phyloP scores from a whole-genome alignment of 305 asterid genomes.

The Fraxinus paxiana region DNA sequence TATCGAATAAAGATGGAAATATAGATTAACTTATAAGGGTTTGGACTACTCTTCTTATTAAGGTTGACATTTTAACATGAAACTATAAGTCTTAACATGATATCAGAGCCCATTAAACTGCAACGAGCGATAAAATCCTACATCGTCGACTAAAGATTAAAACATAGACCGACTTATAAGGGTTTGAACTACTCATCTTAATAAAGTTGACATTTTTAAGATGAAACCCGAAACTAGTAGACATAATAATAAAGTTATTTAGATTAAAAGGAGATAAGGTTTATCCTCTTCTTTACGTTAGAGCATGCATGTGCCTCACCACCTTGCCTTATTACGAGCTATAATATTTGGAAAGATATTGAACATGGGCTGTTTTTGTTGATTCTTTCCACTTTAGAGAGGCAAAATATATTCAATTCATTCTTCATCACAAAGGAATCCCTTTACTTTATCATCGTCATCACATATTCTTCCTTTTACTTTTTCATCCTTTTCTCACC shows the following conservation, averaged over 20 bases:
- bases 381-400: constrained; percentile 29
- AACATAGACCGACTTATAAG: too few relatives aligned
- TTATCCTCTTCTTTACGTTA: neutral
- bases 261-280: neutral
- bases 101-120: too few relatives aligned
- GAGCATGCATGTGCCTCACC: constrained; percentile 5
- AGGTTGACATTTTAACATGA: too few relatives aligned
- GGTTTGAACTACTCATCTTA: too few relatives aligned
- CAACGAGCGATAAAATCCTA: too few relatives aligned
- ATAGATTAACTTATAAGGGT: too few relatives aligned
- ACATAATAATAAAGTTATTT: neutral
- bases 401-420: constrained; percentile 31
- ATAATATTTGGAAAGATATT: neutral
- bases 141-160: too few relatives aligned
- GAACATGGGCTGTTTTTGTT: constrained; percentile 4
- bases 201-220: too few relatives aligned
- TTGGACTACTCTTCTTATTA: too few relatives aligned
- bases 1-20: too few relatives aligned
- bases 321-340: neutral
- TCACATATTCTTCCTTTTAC: constrained; percentile 29
- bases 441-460: constrained; percentile 30
- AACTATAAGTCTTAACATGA: too few relatives aligned
- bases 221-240: neutral
- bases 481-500: constrained; percentile 15
- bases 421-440: constrained; percentile 65